phyloP scores from a whole-genome alignment of 768 basidiomycete genomes.

The Mycena vitilis region DNA sequence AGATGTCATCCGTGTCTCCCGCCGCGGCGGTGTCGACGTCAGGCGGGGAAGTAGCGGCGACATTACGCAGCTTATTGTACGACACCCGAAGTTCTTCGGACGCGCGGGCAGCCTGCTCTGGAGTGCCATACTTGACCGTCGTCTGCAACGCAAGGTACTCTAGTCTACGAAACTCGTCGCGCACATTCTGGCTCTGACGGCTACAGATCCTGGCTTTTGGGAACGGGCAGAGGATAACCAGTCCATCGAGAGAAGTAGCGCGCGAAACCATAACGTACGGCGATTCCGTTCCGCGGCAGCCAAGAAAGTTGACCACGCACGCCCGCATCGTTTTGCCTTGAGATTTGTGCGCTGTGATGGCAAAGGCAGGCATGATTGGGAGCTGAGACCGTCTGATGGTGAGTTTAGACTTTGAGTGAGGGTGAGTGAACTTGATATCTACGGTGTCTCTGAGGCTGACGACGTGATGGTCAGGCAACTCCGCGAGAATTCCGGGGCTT shows the following conservation, averaged over 20 bases:
- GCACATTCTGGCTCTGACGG: not conserved
- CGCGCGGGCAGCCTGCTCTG: not conserved
- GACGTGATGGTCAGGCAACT: not conserved
- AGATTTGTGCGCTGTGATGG: not conserved
- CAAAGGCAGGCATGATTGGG: not conserved
- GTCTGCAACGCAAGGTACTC: not conserved
- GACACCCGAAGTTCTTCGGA: not conserved
- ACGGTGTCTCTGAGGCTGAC: not conserved
- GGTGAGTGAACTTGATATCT: not conserved
- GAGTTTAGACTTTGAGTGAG: not conserved
- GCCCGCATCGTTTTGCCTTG: not conserved
- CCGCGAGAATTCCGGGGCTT: not conserved
- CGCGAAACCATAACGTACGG: conserved; percentile 7
- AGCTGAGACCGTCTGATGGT: not conserved
- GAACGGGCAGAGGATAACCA: not conserved
- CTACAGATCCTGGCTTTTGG: not conserved
- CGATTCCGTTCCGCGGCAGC: not conserved
- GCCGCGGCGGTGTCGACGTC: not conserved
- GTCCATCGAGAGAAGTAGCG: not conserved
- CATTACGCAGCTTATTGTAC: not conserved
- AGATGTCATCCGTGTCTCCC: not conserved
- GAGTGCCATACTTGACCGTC: not conserved
- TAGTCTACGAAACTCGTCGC: not conserved
- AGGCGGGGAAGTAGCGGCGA: not conserved
- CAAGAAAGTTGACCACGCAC: not conserved